Percentiles rank a stretch among this genome's conserved stretches.
Conservation (phyloP, 352 stramenopile genomes). For the Pythium folliculosum region DNA sequence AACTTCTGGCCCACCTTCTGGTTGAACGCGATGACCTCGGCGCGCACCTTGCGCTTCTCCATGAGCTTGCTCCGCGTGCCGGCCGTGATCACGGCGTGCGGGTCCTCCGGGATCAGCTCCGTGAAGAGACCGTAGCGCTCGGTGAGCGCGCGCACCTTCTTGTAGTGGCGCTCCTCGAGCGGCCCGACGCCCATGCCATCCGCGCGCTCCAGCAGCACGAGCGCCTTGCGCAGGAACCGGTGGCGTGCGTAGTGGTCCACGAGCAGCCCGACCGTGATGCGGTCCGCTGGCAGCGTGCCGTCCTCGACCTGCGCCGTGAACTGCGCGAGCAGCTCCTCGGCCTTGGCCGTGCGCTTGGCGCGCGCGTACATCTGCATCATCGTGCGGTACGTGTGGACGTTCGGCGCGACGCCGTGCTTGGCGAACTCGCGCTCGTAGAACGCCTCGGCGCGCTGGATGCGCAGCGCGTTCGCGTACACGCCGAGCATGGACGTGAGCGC, state of each 20-base stretch:
- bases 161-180: constrained; percentile 66
- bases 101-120: constrained; percentile 77
- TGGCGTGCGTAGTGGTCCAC: constrained; percentile 80
- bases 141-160: constrained; percentile 65
- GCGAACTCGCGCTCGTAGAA: constrained; percentile 56
- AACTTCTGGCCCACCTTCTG: constrained; percentile 74
- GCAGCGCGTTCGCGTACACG: constrained; percentile 79
- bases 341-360: constrained; percentile 56
- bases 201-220: constrained; percentile 64
- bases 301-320: constrained; percentile 44
- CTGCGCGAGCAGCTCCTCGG: constrained; percentile 50
- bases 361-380: constrained; percentile 86
- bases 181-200: constrained; percentile 48
- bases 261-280: constrained; percentile 61
- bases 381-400: constrained; percentile 69
- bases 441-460: constrained; percentile 47
- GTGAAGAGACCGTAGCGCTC: constrained; percentile 74
- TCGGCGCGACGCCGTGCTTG: constrained; percentile 43
- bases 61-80: constrained; percentile 71
- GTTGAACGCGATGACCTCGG: constrained; percentile 73
- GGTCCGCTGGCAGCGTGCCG: constrained; percentile 58
- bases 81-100: constrained; percentile 63
- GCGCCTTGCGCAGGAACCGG: constrained; percentile 55
- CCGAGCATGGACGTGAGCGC: constrained; percentile 79
- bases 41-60: constrained; percentile 76